Evolutionary conservation across 495 filamentous ascomycete species (phyloP), one percentile per base, ranked within the genome.

Genomic region (Trichoderma orchidacearum): DNA sequence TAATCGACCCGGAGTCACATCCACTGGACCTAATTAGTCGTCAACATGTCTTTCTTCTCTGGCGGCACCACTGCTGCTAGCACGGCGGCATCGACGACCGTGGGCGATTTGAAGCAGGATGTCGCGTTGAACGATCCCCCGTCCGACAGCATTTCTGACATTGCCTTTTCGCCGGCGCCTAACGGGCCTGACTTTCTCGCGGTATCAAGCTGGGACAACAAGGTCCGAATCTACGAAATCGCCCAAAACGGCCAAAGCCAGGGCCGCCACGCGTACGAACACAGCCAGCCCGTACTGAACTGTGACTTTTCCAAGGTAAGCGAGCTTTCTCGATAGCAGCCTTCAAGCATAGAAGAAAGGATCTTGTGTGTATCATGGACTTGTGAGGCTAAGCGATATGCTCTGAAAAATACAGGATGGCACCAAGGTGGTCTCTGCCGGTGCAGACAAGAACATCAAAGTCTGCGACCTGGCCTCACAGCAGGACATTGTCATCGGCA

Each of bases 71-170:
- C 65, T 54, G 64, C 71, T 56, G 57, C 74, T 51, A 48, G 66
- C 0, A 23, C 66, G 3, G 51, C 63, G 30, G 63, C 80, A 54
- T 75, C 78, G 55, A 85, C 86, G 61, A 93, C 90, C 12, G 83
- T 89, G 6, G 93, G 93, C 38, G 93, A 98, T 61, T 84, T 93
- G 53, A 89, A 84, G 60, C 88, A 93, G 68, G 93, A 98, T 69
- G 82, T 96, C 53, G 73, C 83, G 31, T 70, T 98, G 28, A 79
- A 71, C 56, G 78, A 81, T 53, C 86, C 86, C 13, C 93, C 90
- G 30, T 81, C 88, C 58, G 90, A 96, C 69, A 85, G 86, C 67
- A 89, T 95, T 63, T 86, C 86, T 15, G 86, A 88, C 60, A 68
- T 96, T 57, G 76, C 76, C 18, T 95, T 92, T 71, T 90, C 86